phyloP scores from a whole-genome alignment of 352 stramenopile genomes.

The Phytophthora vignae region DNA sequence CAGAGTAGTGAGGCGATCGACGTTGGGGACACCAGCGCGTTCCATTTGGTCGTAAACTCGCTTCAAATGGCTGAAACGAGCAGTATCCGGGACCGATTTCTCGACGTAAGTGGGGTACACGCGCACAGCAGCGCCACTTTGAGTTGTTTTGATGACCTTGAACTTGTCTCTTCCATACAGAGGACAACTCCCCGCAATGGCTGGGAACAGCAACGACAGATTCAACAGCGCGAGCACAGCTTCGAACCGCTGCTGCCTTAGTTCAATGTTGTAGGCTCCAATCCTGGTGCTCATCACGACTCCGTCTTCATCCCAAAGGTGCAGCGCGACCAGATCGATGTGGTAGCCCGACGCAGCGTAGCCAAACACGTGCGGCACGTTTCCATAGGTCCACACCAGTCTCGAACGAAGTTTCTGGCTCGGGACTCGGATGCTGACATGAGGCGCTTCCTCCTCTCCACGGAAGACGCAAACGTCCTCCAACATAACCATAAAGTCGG shows the following conservation, averaged over 20 bases:
- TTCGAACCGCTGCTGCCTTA: slow-evolving; percentile 13
- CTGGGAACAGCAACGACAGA: slow-evolving; percentile 26
- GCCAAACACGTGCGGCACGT: slow-evolving; percentile 26
- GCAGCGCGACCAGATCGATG: slow-evolving; percentile 13
- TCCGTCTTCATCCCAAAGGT: not conserved
- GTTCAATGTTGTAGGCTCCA: slow-evolving; percentile 22
- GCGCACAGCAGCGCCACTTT: slow-evolving; percentile 13
- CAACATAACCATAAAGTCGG: slow-evolving; percentile 25
- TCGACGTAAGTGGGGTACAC: slow-evolving; percentile 17
- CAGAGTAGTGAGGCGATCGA: slow-evolving; percentile 15
- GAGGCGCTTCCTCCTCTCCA: slow-evolving; percentile 19
- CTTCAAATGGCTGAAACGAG: slow-evolving; percentile 6
- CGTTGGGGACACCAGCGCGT: slow-evolving; percentile 18
- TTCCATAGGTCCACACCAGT: slow-evolving; percentile 21
- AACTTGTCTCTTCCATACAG: slow-evolving; percentile 13
- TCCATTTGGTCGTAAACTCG: slow-evolving; percentile 17
- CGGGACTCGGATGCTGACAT: slow-evolving; percentile 15
- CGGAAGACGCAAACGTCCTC: slow-evolving; percentile 28
- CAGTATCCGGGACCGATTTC: slow-evolving; percentile 16
- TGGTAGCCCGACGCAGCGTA: slow-evolving; percentile 27
- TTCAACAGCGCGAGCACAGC: slow-evolving; percentile 27
- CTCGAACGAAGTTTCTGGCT: slow-evolving; percentile 13
- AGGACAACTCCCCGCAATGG: slow-evolving; percentile 24
- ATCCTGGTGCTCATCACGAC: slow-evolving; percentile 1
- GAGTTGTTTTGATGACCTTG: slow-evolving; percentile 4